Percentiles rank a stretch among this genome's conserved stretches.
Conservation (phyloP, 805 yeast species). For the Lachancea thermotolerans region DNA sequence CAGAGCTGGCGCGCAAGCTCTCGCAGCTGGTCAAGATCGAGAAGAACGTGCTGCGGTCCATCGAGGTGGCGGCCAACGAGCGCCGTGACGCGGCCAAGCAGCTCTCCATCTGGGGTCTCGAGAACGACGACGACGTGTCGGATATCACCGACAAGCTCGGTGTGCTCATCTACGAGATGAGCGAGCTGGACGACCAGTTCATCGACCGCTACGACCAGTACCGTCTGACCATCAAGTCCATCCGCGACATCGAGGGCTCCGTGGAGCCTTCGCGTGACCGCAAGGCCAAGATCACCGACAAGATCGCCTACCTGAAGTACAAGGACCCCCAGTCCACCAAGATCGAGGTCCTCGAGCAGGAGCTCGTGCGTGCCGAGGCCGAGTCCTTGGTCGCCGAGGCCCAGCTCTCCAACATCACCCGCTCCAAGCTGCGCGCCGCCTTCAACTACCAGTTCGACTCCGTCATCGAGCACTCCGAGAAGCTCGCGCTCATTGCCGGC, state of each 20-base stretch:
- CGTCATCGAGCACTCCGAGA: constrained; percentile 78
- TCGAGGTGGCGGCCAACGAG: constrained; percentile 71
- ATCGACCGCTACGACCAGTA: constrained; percentile 82
- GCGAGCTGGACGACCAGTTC: constrained; percentile 82
- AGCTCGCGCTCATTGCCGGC: constrained; percentile 79
- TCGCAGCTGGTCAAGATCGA: constrained; percentile 73
- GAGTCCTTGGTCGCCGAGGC: constrained; percentile 90
- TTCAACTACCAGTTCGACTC: constrained; percentile 82
- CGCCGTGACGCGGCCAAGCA: constrained; percentile 78
- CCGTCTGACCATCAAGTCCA: constrained; percentile 72
- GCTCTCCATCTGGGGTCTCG: constrained; percentile 81
- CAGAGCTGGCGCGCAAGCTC: constrained; percentile 69
- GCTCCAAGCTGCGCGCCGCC: constrained; percentile 81
- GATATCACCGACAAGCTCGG: constrained; percentile 86
- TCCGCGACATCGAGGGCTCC: constrained; percentile 79
- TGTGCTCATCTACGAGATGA: constrained; percentile 72
- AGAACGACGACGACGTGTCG: constrained; percentile 76
- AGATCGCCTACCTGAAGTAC: constrained; percentile 76
- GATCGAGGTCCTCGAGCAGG: constrained; percentile 77
- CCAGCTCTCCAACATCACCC: constrained; percentile 79
- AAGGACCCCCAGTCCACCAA: constrained; percentile 79
- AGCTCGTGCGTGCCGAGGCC: constrained; percentile 86
- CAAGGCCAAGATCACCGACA: constrained; percentile 77
- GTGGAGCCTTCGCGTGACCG: constrained; percentile 86
- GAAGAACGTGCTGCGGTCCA: constrained; percentile 71